Conservation (phyloP, 2,329 filamentous ascomycete genomes). For the Botryotinia calthae region DNA sequence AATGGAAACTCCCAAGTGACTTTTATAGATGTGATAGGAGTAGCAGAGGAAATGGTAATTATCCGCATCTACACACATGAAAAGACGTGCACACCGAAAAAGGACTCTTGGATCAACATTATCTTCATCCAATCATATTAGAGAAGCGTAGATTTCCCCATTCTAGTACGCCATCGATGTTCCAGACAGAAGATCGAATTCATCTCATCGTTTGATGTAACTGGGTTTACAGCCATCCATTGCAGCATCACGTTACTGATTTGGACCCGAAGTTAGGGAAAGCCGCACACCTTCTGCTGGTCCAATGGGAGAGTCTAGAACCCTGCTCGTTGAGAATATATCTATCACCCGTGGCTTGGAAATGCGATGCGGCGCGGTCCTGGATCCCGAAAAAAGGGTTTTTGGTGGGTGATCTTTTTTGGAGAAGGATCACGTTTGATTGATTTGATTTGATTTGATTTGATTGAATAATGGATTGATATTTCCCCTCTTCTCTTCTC, state of each 20-base stretch:
- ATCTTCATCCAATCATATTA: not conserved
- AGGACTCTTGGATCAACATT: not conserved
- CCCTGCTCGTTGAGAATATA: constrained; percentile 24
- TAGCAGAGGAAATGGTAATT: not conserved
- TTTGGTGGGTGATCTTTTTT: not conserved
- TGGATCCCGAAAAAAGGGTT: constrained; percentile 17
- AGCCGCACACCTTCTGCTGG: constrained; percentile 17
- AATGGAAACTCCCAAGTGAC: constrained; percentile 29
- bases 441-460: not conserved
- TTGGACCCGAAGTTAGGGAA: constrained; percentile 28
- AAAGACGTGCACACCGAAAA: not conserved
- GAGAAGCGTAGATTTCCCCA: not conserved
- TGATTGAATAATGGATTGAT: not conserved
- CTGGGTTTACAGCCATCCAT: constrained; percentile 31
- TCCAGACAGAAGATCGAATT: not conserved
- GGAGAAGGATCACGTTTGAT: not conserved
- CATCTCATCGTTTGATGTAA: not conserved
- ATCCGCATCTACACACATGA: not conserved
- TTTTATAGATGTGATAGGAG: constrained; percentile 30
- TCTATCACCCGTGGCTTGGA: constrained; percentile 6
- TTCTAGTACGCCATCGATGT: constrained; percentile 9
- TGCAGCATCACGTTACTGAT: constrained; percentile 36
- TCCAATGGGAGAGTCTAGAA: constrained; percentile 33
- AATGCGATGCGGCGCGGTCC: not conserved
- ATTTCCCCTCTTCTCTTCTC: not conserved